These are phyloP conservation scores for Penicillium occitanis DNA, from an alignment of 2,329 filamentous ascomycete species.

Conservation along the genomic window DNA sequence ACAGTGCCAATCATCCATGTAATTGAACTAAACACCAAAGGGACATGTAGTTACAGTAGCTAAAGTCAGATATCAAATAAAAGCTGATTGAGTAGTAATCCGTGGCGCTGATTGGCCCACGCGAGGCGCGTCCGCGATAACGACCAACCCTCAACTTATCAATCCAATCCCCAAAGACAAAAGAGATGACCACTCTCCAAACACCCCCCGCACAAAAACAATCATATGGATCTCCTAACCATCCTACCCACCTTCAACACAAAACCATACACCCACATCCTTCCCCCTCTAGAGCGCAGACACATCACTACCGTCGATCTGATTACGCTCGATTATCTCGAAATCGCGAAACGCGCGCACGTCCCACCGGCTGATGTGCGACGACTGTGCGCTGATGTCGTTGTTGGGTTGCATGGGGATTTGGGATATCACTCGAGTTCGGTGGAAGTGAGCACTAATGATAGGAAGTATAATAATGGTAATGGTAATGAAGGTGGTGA, in stretches of 20 bases:
- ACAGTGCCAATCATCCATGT: too few relatives aligned
- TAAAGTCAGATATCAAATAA: too few relatives aligned
- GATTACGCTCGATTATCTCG: slow-evolving; percentile 75
- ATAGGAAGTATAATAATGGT: slow-evolving; percentile 1
- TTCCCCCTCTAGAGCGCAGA: slow-evolving; percentile 77
- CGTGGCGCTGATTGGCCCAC: background rate
- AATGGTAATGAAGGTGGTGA: slow-evolving; percentile 25
- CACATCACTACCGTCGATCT: slow-evolving; percentile 78
- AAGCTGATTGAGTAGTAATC: background rate
- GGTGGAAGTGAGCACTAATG: background rate
- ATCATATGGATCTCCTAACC: slow-evolving; percentile 67
- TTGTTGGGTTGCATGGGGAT: slow-evolving; percentile 66
- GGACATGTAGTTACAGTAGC: background rate
- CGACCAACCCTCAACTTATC: background rate
- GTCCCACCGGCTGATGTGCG: slow-evolving; percentile 78
- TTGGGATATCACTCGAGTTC: slow-evolving; percentile 43
- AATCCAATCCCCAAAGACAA: background rate
- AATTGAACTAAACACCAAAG: background rate
- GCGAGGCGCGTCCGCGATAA: slow-evolving; percentile 13
- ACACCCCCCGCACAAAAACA: background rate
- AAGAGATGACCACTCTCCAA: too few relatives aligned
- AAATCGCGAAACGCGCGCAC: slow-evolving; percentile 82
- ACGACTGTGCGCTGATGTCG: slow-evolving; percentile 66
- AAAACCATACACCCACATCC: slow-evolving; percentile 68
- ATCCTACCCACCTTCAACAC: slow-evolving; percentile 78